These are phyloP conservation scores for Omphalotus olearius DNA, from an alignment of 1,284 basidiomycete species.

Conservation along the genomic window DNA sequence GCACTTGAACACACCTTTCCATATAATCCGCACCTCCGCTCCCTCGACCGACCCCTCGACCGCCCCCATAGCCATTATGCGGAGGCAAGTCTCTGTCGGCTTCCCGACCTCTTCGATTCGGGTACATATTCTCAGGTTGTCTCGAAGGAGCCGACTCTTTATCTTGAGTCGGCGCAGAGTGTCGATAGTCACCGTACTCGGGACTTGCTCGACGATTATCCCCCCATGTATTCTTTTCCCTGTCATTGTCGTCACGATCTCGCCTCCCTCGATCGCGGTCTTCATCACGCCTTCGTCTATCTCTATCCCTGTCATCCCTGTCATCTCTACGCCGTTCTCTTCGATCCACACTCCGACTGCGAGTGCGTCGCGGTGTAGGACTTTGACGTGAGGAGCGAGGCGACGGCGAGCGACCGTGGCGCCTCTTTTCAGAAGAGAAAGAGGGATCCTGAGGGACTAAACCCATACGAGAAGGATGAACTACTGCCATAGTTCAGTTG, in stretches of 20 bases:
- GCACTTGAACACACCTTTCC: conserved; percentile 44
- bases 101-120: conserved; percentile 24
- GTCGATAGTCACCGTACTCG: conserved; percentile 41
- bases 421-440: conserved; percentile 11
- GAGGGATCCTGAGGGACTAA: conserved; percentile 42
- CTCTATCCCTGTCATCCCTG: conserved; percentile 13
- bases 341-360: conserved; percentile 1
- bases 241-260: not conserved
- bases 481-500: conserved; percentile 46
- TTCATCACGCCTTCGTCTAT: conserved; percentile 3
- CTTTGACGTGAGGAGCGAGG: conserved; percentile 21
- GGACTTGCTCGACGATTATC: conserved; percentile 34
- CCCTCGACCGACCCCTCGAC: conserved; percentile 23
- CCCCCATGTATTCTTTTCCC: conserved; percentile 3
- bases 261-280: conserved; percentile 12
- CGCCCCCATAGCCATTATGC: conserved; percentile 16
- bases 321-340: conserved; percentile 15
- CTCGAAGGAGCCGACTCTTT: conserved; percentile 35
- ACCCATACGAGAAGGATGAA: conserved; percentile 60
- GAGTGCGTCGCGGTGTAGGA: conserved; percentile 4
- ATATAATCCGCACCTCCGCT: conserved; percentile 45
- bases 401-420: conserved; percentile 10
- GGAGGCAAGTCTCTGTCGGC: not conserved
- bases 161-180: conserved; percentile 24
- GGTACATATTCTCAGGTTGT: conserved; percentile 49